These are phyloP conservation scores for Aspergillus brunneoviolaceus DNA, from an alignment of 2,329 filamentous ascomycete species.

Conservation along the genomic window DNA sequence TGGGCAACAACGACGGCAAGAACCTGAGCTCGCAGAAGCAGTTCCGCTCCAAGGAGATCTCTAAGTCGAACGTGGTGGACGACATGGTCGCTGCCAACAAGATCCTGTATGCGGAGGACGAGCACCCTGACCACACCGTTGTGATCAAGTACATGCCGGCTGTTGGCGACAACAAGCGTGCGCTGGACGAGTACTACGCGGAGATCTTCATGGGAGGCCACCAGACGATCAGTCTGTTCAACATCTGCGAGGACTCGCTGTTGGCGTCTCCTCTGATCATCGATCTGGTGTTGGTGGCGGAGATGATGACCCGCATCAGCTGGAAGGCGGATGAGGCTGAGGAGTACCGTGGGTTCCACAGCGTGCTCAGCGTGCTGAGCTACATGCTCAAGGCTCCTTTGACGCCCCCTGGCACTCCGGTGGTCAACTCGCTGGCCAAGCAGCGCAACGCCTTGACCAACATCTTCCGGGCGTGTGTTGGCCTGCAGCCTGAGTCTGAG, in stretches of 20 bases:
- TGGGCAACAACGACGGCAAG: slow-evolving; percentile 99
- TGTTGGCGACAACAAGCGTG: slow-evolving; percentile 98
- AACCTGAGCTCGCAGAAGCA: slow-evolving; percentile 97
- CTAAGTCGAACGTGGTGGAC: slow-evolving; percentile 98
- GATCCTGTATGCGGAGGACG: slow-evolving; percentile 84
- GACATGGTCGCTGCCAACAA: slow-evolving; percentile 98
- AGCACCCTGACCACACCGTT: slow-evolving; percentile 96
- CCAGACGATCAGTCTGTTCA: slow-evolving; percentile 97
- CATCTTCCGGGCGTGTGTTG: slow-evolving; percentile 97
- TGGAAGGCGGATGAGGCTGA: slow-evolving; percentile 70
- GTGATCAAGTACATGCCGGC: slow-evolving; percentile 99
- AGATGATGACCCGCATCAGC: slow-evolving; percentile 98
- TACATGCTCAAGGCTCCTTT: slow-evolving; percentile 98
- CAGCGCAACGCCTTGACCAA: slow-evolving; percentile 93
- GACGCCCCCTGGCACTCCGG: slow-evolving; percentile 90
- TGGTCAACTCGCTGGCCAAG: slow-evolving; percentile 93
- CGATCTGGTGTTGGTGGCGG: slow-evolving; percentile 85
- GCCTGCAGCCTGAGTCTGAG: slow-evolving; percentile 93
- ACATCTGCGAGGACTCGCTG: slow-evolving; percentile 97
- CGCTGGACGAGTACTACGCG: slow-evolving; percentile 97
- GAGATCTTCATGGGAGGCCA: slow-evolving; percentile 99
- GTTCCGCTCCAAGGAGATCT: slow-evolving; percentile 99
- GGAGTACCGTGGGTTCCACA: slow-evolving; percentile 92
- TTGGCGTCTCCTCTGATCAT: slow-evolving; percentile 96
- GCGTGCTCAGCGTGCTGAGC: slow-evolving; percentile 92